phyloP scores from a whole-genome alignment of 352 stramenopile species.

The Globisporangium heterothallicum region DNA sequence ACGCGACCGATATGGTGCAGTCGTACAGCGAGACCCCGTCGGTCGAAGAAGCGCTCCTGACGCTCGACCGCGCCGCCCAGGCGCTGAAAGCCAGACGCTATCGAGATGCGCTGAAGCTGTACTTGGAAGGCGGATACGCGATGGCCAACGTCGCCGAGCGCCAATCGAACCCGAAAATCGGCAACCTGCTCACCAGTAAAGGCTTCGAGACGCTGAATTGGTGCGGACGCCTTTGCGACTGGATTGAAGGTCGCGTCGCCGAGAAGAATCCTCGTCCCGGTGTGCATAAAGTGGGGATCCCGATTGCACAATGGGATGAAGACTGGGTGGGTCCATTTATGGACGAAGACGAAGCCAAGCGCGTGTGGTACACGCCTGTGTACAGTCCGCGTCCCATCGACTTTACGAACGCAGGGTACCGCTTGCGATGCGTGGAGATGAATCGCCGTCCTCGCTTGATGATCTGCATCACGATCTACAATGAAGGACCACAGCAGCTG shows the following conservation, averaged over 20 bases:
- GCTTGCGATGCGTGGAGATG: conserved; percentile 72
- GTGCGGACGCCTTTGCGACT: conserved; percentile 74
- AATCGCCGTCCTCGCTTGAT: conserved; percentile 65
- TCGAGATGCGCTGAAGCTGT: conserved; percentile 75
- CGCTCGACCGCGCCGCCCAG: conserved; percentile 60
- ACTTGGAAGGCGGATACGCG: conserved; percentile 78
- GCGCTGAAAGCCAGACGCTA: conserved; percentile 60
- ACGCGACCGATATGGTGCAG: conserved; percentile 62
- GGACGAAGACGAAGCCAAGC: conserved; percentile 69
- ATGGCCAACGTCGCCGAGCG: conserved; percentile 80
- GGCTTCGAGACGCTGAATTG: conserved; percentile 85
- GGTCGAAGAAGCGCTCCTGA: conserved; percentile 72
- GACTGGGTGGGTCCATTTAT: conserved; percentile 67
- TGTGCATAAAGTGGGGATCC: conserved; percentile 77
- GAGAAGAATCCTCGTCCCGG: conserved; percentile 70
- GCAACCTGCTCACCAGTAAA: conserved; percentile 82
- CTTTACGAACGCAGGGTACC: conserved; percentile 76
- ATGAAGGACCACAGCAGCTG: conserved; percentile 63
- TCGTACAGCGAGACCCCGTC: conserved; percentile 72
- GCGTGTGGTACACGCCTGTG: conserved; percentile 81
- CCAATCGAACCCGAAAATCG: conserved; percentile 77
- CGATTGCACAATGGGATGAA: conserved; percentile 60
- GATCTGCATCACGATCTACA: conserved; percentile 87
- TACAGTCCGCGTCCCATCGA: conserved; percentile 60
- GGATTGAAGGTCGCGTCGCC: conserved; percentile 76